phyloP scores from a whole-genome alignment of 2,329 filamentous ascomycete species.

The Incumbomyces delicatus region DNA sequence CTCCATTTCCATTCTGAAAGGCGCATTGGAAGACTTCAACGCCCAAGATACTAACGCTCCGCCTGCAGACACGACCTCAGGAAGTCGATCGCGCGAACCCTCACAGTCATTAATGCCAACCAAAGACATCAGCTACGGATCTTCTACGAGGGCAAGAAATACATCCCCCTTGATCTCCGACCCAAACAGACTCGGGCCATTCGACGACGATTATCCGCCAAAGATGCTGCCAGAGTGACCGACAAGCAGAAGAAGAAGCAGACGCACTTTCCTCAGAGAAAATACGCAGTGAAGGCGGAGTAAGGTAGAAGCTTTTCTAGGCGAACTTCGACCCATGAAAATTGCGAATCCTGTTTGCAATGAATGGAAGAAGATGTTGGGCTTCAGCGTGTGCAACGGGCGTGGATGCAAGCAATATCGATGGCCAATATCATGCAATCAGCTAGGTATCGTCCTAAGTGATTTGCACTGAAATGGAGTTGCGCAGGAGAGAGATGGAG shows the following conservation, averaged over 20 bases:
- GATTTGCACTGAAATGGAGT: no score
- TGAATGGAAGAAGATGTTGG: no score
- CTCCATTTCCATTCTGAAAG: slow-evolving; percentile 5
- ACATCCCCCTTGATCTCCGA: slow-evolving; percentile 95
- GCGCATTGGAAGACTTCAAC: slow-evolving; percentile 12
- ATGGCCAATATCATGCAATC: no score
- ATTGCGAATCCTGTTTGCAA: slow-evolving; percentile 14
- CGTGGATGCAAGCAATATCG: no score
- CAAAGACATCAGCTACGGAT: slow-evolving; percentile 94
- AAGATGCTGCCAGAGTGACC: slow-evolving; percentile 75
- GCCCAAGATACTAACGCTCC: slow-evolving; percentile 21
- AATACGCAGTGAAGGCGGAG: slow-evolving; percentile 88
- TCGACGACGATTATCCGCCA: slow-evolving; percentile 83
- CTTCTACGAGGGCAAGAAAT: slow-evolving; percentile 99
- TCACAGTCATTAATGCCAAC: slow-evolving; percentile 99
- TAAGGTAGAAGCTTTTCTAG: slow-evolving; percentile 24
- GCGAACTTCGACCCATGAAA: slow-evolving; percentile 19
- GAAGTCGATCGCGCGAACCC: slow-evolving; percentile 97
- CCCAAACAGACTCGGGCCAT: slow-evolving; percentile 97
- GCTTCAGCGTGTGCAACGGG: background rate
- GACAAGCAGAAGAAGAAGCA: slow-evolving; percentile 96
- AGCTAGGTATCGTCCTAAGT: no score
- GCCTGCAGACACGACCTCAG: slow-evolving; percentile 80
- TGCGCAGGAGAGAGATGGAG: no score
- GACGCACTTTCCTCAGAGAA: slow-evolving; percentile 95